These are phyloP conservation scores for Wallacemonas collosoma DNA, from an alignment of 208 protist genomes.

Conservation along the genomic window DNA sequence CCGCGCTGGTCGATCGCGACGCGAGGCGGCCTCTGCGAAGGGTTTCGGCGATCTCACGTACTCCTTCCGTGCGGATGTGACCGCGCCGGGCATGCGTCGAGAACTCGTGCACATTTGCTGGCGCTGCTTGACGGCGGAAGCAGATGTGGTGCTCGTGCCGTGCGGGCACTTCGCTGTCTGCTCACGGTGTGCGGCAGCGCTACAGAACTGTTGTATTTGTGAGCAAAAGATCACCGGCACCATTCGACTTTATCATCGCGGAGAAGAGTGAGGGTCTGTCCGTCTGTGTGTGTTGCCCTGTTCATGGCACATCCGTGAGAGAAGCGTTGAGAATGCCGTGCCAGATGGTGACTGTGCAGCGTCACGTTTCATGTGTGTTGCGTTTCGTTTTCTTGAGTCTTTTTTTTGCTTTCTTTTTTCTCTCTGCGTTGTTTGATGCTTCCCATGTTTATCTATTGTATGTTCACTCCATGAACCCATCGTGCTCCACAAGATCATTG, in stretches of 20 bases:
- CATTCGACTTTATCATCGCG: slow-evolving; percentile 38
- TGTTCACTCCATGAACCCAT: no score
- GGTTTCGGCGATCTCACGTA: slow-evolving; percentile 52
- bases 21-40: slow-evolving; percentile 38
- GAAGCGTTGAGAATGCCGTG: no score
- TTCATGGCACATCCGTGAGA: not conserved
- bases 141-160: slow-evolving; percentile 58
- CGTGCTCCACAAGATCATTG: no score
- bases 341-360: no score
- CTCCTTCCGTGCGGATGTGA: slow-evolving; percentile 38
- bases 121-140: slow-evolving; percentile 67
- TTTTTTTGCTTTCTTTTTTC: no score
- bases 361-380: no score
- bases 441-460: no score
- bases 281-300: slow-evolving; percentile 17
- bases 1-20: not conserved
- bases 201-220: slow-evolving; percentile 66
- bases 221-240: slow-evolving; percentile 44
- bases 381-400: no score
- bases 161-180: slow-evolving; percentile 76
- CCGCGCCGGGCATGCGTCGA: slow-evolving; percentile 40
- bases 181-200: slow-evolving; percentile 39
- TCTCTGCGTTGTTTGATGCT: no score
- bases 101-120: slow-evolving; percentile 77
- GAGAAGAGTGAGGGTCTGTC: not conserved